These are phyloP conservation scores for Pisolithus orientalis DNA, from an alignment of 768 basidiomycete genomes.

Conservation along the genomic window DNA sequence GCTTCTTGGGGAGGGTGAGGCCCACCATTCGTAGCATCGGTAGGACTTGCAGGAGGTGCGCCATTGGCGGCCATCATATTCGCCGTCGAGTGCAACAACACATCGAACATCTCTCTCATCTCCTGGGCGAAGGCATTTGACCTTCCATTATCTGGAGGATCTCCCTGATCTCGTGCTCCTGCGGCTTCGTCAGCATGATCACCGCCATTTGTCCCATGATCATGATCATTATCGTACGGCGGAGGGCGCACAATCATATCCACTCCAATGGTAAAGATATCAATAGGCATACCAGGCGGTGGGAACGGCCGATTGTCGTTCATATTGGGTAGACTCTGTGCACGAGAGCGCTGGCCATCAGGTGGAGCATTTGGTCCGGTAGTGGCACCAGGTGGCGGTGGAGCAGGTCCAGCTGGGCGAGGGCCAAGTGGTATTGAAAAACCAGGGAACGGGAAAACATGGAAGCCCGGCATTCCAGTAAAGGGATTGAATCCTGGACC, in stretches of 20 bases:
- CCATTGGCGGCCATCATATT: constrained; percentile 18
- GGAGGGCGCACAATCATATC: constrained; percentile 31
- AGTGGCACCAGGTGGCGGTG: constrained; percentile 9
- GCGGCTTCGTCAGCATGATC: background rate
- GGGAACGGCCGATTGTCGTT: constrained; percentile 10
- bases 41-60: constrained; percentile 10
- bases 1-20: constrained; percentile 4
- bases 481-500: constrained; percentile 16
- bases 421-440: constrained; percentile 20
- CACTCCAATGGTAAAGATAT: constrained; percentile 34
- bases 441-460: constrained; percentile 22
- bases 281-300: constrained; percentile 1
- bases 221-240: constrained; percentile 4
- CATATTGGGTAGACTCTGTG: constrained; percentile 13
- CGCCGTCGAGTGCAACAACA: constrained; percentile 19
- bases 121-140: constrained; percentile 16
- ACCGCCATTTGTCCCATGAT: constrained; percentile 4
- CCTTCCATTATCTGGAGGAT: background rate
- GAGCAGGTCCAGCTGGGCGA: background rate
- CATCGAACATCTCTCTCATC: constrained; percentile 21
- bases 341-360: constrained; percentile 2
- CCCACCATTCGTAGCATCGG: background rate
- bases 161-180: constrained; percentile 4
- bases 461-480: constrained; percentile 15
- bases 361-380: constrained; percentile 9